Evolutionary conservation across 805 yeast genomes (phyloP).

Genomic region (Candida tibetensis): DNA sequence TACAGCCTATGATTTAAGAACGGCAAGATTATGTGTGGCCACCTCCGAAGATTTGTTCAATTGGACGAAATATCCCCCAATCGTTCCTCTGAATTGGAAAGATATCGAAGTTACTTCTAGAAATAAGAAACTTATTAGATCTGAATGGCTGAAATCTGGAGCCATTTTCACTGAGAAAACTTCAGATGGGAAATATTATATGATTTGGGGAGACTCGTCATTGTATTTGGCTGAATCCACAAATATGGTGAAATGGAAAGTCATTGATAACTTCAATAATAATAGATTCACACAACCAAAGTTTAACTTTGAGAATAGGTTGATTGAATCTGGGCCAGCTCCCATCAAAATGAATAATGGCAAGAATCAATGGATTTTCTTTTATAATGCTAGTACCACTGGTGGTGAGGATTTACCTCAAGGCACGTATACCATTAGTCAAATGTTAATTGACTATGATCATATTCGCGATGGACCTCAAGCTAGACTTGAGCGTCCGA

Average conservation of each 20-base stretch:
- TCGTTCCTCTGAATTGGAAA: constrained; percentile 30
- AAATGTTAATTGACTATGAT: constrained; percentile 43
- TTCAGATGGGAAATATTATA: constrained; percentile 35
- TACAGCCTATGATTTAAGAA: constrained; percentile 35
- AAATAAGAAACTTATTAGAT: constrained; percentile 26
- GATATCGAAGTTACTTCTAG: constrained; percentile 28
- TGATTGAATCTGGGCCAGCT: constrained; percentile 43
- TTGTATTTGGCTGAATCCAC: constrained; percentile 35
- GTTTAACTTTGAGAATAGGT: constrained; percentile 30
- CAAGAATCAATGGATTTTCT: constrained; percentile 33
- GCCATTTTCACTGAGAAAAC: constrained; percentile 34
- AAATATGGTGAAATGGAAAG: constrained; percentile 35
- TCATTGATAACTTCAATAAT: constrained; percentile 17
- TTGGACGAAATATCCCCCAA: constrained; percentile 39
- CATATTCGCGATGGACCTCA: constrained; percentile 32
- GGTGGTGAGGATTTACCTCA: constrained; percentile 31
- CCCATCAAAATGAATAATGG: constrained; percentile 34
- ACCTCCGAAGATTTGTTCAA: constrained; percentile 32
- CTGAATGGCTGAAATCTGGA: constrained; percentile 42
- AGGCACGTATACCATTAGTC: constrained; percentile 35
- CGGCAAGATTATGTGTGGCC: constrained; percentile 41
- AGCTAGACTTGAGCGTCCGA: constrained; percentile 36
- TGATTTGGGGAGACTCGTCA: constrained; percentile 44
- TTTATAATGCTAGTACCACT: constrained; percentile 38
- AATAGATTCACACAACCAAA: constrained; percentile 27